Base-by-base conservation (phyloP, 169 alveolate species). In the Babesia gibsoni region DNA sequence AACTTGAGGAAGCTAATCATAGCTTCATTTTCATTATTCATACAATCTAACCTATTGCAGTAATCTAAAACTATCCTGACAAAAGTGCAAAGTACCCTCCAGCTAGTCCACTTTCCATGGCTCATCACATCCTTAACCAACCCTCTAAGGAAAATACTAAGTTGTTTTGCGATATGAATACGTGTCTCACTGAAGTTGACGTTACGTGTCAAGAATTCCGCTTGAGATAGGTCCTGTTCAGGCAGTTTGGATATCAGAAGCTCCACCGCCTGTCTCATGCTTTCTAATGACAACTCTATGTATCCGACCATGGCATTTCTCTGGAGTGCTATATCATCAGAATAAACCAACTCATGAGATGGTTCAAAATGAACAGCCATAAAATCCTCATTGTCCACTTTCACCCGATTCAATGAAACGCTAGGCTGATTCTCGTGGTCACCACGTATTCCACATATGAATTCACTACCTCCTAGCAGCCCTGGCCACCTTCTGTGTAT, bases 271-370 rank as follows among this genome's bases (percentile, higher is more conserved):
- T 1, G 25, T 4, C 80, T 25, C 22, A 67, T 65, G 33, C 30
- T 61, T 35, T 69, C 81, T 30, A 69, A n/a, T n/a, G 18, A 35
- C 14, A 36, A 45, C 22, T 50, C 77, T n/a, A 66, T 4, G 10
- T 32, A 23, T 16, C 32, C 64, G 33, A 39, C 22, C 2, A 22
- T 35, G 18, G 67, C 0, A 1, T 10, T 12, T 6, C 18, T 14
- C 6, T 43, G 27, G 2, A 52, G 18, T 4, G 20, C 25, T 9
- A 18, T 52, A 0, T 14, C 30, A 4, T 37, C 39, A 0, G 22
- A 32, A 27, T n/a, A 29, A 6, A 33, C 43, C 25, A 14, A 23
- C 12, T 45, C 4, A 22, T 9, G 12, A n/a, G 37, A 37, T 1
- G 29, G 10, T 7, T 58, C 68, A 7, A n/a, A n/a, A 4, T 33